Conservation (phyloP, 306 rosid genomes). For the Acacia confusa region DNA sequence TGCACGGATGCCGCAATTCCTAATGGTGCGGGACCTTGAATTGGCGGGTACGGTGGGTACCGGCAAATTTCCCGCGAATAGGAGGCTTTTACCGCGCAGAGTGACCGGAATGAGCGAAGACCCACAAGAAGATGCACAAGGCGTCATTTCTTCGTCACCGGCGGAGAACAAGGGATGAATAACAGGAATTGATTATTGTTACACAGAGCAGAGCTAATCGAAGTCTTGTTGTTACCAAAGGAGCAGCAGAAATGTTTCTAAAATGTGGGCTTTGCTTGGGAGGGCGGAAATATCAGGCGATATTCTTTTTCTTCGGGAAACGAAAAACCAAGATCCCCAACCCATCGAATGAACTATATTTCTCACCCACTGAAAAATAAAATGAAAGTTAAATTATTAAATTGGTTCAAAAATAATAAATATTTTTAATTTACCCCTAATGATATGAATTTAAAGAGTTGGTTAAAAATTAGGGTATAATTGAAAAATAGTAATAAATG, state of each 20-base stretch:
- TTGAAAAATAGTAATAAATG: no score
- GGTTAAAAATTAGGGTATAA: no score
- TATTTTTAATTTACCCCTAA: no score
- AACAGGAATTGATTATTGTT: background rate
- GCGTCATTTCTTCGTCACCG: constrained; percentile 39
- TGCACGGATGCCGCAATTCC: constrained; percentile 54
- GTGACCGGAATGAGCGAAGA: constrained; percentile 33
- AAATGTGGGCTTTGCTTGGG: background rate
- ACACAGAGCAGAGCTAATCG: constrained; percentile 7
- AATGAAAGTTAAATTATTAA: no score
- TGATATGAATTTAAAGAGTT: no score
- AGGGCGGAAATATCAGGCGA: background rate
- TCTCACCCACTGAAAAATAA: no score
- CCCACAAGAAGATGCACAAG: constrained; percentile 31
- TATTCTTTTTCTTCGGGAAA: background rate
- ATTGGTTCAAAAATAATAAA: no score
- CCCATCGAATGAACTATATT: no score
- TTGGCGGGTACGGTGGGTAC: constrained; percentile 25
- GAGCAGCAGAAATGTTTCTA: background rate
- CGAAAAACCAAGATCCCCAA: background rate
- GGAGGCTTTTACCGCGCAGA: constrained; percentile 28
- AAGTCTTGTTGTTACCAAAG: background rate
- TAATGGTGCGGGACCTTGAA: constrained; percentile 27
- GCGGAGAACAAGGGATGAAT: background rate
- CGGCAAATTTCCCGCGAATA: constrained; percentile 11